Percentiles rank a stretch among this genome's conserved stretches.
These are phyloP conservation scores for Nannochloropsis granulata DNA, from an alignment of 108 stramenopile species.

Conservation along the genomic window DNA sequence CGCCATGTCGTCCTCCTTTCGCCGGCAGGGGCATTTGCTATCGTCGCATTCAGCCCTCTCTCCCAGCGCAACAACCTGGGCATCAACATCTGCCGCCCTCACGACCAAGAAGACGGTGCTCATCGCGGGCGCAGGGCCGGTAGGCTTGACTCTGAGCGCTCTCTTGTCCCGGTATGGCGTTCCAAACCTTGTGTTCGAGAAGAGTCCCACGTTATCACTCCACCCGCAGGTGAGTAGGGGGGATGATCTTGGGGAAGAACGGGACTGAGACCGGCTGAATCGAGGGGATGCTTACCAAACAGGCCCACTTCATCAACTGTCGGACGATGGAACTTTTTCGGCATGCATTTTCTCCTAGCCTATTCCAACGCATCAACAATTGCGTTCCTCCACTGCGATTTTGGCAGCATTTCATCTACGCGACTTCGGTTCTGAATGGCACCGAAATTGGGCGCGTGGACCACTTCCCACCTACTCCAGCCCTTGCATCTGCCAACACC, in stretches of 20 bases:
- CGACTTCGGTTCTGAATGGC: not conserved
- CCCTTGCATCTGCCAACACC: not conserved
- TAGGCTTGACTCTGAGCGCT: constrained; percentile 5
- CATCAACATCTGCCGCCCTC: too few species aligned
- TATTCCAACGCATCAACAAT: not conserved
- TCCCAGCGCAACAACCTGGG: too few species aligned
- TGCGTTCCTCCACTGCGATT: not conserved
- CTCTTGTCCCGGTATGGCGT: constrained; percentile 20
- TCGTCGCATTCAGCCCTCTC: too few species aligned
- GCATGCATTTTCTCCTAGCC: not conserved
- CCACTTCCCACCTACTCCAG: not conserved
- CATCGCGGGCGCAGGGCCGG: constrained; percentile 27
- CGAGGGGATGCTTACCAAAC: constrained; percentile 14
- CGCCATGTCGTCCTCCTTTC: too few species aligned
- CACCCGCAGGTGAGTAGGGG: not conserved
- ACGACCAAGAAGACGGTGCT: not conserved
- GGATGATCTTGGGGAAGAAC: not conserved
- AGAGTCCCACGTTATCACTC: not conserved
- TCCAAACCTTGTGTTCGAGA: constrained; percentile 20
- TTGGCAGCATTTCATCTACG: not conserved
- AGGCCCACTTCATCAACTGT: constrained; percentile 82
- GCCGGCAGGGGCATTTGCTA: too few species aligned
- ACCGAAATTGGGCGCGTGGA: not conserved
- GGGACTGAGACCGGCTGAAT: not conserved
- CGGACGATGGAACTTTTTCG: constrained; percentile 68